Percentiles rank a stretch among this genome's conserved stretches.
These are phyloP conservation scores for Trichoderma sp. DNA, from an alignment of 2,329 filamentous ascomycete genomes.

Conservation along the genomic window DNA sequence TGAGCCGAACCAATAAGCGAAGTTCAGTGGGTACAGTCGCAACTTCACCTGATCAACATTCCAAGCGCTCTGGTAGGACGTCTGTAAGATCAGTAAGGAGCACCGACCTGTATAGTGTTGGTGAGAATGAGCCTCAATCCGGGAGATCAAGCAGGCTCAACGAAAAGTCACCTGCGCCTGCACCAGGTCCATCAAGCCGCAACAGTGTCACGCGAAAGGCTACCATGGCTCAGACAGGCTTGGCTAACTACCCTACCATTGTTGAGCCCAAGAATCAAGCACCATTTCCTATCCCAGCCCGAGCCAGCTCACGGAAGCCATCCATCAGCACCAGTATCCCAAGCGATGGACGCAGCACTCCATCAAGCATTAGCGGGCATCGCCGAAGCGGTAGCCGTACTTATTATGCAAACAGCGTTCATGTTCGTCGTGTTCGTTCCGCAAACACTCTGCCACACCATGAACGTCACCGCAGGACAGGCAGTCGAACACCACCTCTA, in stretches of 20 bases:
- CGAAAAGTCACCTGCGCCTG: constrained; percentile 41
- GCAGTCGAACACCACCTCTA: constrained; percentile 64
- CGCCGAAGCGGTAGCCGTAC: constrained; percentile 51
- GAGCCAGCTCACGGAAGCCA: constrained; percentile 81
- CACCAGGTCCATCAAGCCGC: constrained; percentile 42
- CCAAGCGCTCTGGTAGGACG: constrained; percentile 31
- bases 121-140: constrained; percentile 32
- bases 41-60: constrained; percentile 46
- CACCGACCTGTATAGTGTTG: constrained; percentile 47
- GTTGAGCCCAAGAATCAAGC: constrained; percentile 68
- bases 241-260: constrained; percentile 69
- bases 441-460: constrained; percentile 69
- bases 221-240: constrained; percentile 78
- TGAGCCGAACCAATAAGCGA: constrained; percentile 44
- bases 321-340: constrained; percentile 64
- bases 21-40: constrained; percentile 41
- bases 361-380: constrained; percentile 63
- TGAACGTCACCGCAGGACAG: constrained; percentile 50
- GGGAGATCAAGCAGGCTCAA: constrained; percentile 38
- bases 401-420: constrained; percentile 63
- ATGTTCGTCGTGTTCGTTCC: constrained; percentile 83
- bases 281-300: constrained; percentile 87
- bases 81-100: constrained; percentile 44
- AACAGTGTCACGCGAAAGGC: constrained; percentile 71
- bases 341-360: constrained; percentile 69